Conservation (phyloP, 495 filamentous ascomycete genomes). For the Lepraria neglecta region DNA sequence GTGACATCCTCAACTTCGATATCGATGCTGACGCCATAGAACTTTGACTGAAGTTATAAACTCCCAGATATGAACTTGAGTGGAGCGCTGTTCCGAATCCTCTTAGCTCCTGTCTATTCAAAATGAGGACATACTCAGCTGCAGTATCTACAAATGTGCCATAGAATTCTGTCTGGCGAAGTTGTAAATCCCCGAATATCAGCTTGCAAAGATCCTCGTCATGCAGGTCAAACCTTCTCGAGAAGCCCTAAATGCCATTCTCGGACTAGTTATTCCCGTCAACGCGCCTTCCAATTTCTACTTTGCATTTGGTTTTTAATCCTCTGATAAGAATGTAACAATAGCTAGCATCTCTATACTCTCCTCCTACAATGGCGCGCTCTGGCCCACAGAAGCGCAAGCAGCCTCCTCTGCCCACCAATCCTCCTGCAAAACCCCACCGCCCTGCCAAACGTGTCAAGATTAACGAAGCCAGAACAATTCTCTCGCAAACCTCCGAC, state of each 20-base stretch:
- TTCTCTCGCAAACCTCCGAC: conserved; percentile 64
- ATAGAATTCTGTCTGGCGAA: too few relatives aligned
- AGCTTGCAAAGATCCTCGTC: background rate
- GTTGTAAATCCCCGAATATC: background rate
- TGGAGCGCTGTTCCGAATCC: too few relatives aligned
- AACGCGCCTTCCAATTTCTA: background rate
- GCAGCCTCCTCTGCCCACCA: background rate
- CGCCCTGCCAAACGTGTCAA: conserved; percentile 56
- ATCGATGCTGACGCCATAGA: too few relatives aligned
- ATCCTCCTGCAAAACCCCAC: conserved; percentile 12
- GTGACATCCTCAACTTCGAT: too few relatives aligned
- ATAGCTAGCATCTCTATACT: background rate
- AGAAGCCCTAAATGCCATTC: background rate
- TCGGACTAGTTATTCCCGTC: conserved; percentile 3
- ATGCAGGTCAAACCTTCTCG: too few relatives aligned
- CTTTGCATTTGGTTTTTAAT: background rate
- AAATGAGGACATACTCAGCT: too few relatives aligned
- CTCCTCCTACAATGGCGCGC: conserved; percentile 12
- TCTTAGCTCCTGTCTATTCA: too few relatives aligned
- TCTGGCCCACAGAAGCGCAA: conserved; percentile 24
- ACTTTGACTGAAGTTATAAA: too few relatives aligned
- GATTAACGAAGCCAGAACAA: conserved; percentile 59
- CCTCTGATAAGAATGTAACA: background rate
- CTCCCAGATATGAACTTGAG: too few relatives aligned
- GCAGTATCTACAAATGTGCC: too few relatives aligned